Evolutionary conservation across 306 rosid genomes (phyloP).

Genomic region (Gynostemma pentaphyllum): DNA sequence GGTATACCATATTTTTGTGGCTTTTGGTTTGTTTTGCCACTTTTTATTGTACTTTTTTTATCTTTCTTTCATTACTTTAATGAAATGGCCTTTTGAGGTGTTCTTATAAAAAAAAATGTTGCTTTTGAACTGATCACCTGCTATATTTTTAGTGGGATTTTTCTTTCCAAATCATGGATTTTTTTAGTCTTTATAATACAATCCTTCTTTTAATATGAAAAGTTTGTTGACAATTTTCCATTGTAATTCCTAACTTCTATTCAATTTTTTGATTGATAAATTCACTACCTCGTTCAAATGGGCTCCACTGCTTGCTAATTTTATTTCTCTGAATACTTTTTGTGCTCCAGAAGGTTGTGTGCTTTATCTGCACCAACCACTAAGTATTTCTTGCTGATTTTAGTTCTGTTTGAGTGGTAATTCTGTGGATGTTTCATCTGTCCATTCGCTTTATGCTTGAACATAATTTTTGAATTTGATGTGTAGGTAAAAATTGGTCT

Average conservation of each 20-base stretch:
- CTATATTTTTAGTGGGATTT: no score
- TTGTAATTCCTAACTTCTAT: background rate
- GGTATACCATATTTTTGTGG: no score
- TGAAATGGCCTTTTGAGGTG: no score
- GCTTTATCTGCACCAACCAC: background rate
- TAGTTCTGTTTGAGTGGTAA: background rate
- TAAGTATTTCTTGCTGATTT: background rate
- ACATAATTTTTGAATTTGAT: conserved; percentile 4
- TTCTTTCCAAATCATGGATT: background rate
- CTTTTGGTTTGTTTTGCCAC: background rate
- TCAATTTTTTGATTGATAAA: background rate
- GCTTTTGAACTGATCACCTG: no score
- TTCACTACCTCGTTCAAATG: background rate
- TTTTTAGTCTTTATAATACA: background rate
- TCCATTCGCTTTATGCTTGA: background rate
- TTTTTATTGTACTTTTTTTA: background rate
- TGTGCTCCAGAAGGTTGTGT: background rate
- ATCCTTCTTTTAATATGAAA: background rate
- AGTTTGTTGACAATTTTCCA: background rate
- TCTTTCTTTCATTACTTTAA: no score
- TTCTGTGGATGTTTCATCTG: background rate
- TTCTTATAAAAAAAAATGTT: background rate
- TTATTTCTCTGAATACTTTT: background rate
- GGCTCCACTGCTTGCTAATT: background rate
- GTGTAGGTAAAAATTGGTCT: conserved; percentile 67